Evolutionary conservation across 345 rosid genomes (phyloP), one percentile per base, ranked within the genome.

Genomic region (Stellera chamaejasme): DNA sequence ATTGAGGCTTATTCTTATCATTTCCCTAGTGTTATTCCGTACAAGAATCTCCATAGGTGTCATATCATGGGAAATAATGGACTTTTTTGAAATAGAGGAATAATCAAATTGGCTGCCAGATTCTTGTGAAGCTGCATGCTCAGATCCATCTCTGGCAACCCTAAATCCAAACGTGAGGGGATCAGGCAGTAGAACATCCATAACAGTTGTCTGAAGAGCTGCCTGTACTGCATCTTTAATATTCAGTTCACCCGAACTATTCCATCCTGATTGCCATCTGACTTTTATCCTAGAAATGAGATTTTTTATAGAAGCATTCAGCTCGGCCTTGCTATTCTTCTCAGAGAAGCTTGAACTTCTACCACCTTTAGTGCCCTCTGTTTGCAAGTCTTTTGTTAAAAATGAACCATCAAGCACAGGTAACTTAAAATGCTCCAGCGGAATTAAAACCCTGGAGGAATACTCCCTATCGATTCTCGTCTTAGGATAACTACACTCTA

Each of bases 101-200:
- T 71, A 60, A 45, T 70, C 52, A 12, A 54, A 45, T 39, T 62
- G 62, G 32, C 25, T 51, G 45, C 63, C 58, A 11, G 71, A 54
- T 64, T 75, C 82, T 45, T 15, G 49, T 13, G 70, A 61, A 55
- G 64, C 36, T 23, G 50, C 63, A 46, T 45, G 28, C n/a, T 54
- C 66, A 25, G 55, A 56, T 43, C 56, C 69, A 28, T 63, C 69
- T 78, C 83, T 79, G 52, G 71, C 75, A 66, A 94, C 84, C 71
- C 83, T 76, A 75, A 94, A 94, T 72, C 90, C 84, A 69, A 83
- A 90, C 36, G 97, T 90, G 70, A 94, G 72, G 43, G 99, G 99
- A 80, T 94, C 99, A 32, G 97, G 97, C 51, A 94, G 77, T 67
- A 94, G 74, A 48, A 94, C 88, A 70, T 94, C 99, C 97, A 90